Conservation (phyloP, 768 basidiomycete species). For the Atractiella rhizophila region DNA sequence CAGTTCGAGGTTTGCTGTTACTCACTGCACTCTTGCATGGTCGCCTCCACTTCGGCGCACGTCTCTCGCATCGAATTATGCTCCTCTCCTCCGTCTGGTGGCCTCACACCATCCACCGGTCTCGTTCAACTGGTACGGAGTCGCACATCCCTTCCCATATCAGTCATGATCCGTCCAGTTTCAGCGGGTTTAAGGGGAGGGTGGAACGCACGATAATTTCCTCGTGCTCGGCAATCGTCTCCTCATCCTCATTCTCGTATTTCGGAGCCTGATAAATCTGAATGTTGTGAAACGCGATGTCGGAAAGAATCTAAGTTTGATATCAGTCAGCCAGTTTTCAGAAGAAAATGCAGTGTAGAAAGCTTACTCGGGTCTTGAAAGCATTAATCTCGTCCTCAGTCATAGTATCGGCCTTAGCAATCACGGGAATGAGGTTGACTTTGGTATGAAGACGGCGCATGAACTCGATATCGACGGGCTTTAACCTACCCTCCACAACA, state of each 20-base stretch:
- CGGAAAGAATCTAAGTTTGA: slow-evolving; percentile 52
- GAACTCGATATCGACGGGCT: slow-evolving; percentile 89
- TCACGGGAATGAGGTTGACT: slow-evolving; percentile 97
- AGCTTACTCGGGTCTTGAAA: slow-evolving; percentile 67
- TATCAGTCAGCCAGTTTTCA: background rate
- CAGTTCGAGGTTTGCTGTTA: no score
- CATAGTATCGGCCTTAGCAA: slow-evolving; percentile 86
- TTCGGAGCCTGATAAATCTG: slow-evolving; percentile 86
- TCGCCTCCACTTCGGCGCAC: no score
- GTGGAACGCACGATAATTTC: slow-evolving; percentile 37
- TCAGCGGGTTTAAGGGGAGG: slow-evolving; percentile 30
- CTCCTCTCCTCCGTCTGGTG: no score
- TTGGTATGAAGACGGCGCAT: slow-evolving; percentile 98
- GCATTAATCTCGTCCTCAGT: slow-evolving; percentile 72
- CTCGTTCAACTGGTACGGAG: no score
- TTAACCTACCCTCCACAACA: no score
- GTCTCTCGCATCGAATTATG: no score
- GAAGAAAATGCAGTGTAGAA: background rate
- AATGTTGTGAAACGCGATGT: slow-evolving; percentile 72
- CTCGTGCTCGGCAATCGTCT: slow-evolving; percentile 87
- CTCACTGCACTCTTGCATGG: no score
- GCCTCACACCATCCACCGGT: no score
- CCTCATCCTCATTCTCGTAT: slow-evolving; percentile 96
- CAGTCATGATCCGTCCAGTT: no score
- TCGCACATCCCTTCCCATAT: no score